Conservation (phyloP, 805 yeast species). For the Kuraishia floccosa region DNA sequence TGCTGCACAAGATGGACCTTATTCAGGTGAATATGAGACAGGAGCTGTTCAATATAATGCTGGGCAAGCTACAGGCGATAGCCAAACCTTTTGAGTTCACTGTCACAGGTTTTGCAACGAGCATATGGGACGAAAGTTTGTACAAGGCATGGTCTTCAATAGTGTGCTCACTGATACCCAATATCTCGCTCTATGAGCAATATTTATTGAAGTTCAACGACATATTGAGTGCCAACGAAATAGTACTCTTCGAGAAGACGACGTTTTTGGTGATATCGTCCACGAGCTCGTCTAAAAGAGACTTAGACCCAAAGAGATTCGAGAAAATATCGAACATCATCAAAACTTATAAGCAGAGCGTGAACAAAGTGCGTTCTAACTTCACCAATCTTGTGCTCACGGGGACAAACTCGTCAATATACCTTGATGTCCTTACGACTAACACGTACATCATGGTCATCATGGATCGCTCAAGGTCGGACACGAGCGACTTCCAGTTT, state of each 20-base stretch:
- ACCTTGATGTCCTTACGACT: conserved; percentile 20
- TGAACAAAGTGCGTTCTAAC: conserved; percentile 76
- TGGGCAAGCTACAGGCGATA: conserved; percentile 67
- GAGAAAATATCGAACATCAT: conserved; percentile 91
- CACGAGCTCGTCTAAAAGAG: conserved; percentile 14
- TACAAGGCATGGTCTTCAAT: conserved; percentile 97
- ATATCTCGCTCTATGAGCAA: conserved; percentile 69
- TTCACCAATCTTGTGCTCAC: conserved; percentile 67
- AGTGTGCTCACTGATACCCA: conserved; percentile 90
- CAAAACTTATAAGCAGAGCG: conserved; percentile 89
- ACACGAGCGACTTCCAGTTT: conserved; percentile 6
- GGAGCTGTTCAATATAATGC: conserved; percentile 75
- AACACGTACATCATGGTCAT: conserved; percentile 26
- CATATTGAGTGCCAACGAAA: conserved; percentile 76
- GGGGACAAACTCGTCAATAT: conserved; percentile 27
- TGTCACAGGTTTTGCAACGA: conserved; percentile 82
- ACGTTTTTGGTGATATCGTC: conserved; percentile 78
- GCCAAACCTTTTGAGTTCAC: conserved; percentile 56
- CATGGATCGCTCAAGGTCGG: conserved; percentile 13
- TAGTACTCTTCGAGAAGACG: conserved; percentile 84
- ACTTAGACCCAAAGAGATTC: conserved; percentile 81
- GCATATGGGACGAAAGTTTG: conserved; percentile 94
- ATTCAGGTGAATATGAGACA: conserved; percentile 80
- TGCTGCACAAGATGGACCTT: conserved; percentile 92
- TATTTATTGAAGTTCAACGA: conserved; percentile 64